A percentile compares a stretch with the other conserved stretches of the same genome.
phyloP scores from a whole-genome alignment of 345 rosid species.

The Aethionema arabicum region DNA sequence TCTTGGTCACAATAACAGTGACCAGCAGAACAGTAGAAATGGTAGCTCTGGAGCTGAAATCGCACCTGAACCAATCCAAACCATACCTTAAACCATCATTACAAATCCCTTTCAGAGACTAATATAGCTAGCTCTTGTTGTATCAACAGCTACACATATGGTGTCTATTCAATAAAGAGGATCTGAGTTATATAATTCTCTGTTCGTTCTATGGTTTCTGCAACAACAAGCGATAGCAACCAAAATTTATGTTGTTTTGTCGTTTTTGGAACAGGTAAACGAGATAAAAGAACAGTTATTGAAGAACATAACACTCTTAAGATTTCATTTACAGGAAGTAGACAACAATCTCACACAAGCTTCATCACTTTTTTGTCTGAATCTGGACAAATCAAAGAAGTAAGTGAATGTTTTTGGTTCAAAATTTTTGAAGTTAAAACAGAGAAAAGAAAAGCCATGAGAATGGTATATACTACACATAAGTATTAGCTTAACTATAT shows the following conservation, averaged over 20 bases:
- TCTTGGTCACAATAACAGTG: conserved; percentile 36
- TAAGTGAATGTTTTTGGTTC: conserved; percentile 15
- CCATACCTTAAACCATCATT: conserved; percentile 18
- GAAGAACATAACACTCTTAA: conserved; percentile 18
- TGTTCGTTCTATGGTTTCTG: not conserved
- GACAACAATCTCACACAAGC: conserved; percentile 18
- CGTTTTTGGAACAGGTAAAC: too few relatives aligned
- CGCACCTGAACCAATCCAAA: conserved; percentile 52
- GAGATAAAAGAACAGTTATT: not conserved
- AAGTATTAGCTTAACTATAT: conserved; percentile 36
- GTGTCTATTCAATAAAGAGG: conserved; percentile 1
- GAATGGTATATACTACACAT: conserved; percentile 19
- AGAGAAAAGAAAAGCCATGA: not conserved
- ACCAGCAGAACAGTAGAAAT: conserved; percentile 35
- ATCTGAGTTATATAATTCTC: not conserved
- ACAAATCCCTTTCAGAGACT: not conserved
- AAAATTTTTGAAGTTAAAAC: conserved; percentile 23
- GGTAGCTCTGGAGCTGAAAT: conserved; percentile 55
- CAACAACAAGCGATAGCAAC: too few relatives aligned
- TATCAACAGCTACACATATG: conserved; percentile 4
- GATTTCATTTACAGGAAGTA: conserved; percentile 23
- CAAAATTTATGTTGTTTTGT: too few relatives aligned
- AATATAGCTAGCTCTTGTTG: conserved; percentile 7
- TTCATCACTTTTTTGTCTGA: conserved; percentile 24
- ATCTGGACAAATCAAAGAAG: conserved; percentile 29